Evolutionary conservation across 495 filamentous ascomycete species (phyloP).

Genomic region (Penicillium bovifimosum): DNA sequence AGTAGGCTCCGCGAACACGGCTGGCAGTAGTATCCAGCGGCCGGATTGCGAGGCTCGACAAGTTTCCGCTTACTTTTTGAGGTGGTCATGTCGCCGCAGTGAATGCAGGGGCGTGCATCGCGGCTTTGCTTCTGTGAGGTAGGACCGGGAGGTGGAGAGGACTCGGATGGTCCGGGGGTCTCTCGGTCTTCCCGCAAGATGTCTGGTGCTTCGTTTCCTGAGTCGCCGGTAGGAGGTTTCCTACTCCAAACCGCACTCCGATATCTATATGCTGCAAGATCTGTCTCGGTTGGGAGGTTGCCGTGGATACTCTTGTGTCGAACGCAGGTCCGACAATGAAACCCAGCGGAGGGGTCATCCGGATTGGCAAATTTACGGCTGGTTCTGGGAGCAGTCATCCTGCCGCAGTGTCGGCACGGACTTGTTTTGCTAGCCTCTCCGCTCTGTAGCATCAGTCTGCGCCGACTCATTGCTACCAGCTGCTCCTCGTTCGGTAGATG

Average conservation of each 20-base stretch:
- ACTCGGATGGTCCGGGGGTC: not conserved
- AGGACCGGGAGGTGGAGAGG: not conserved
- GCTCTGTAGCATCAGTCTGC: not conserved
- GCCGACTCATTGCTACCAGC: not conserved
- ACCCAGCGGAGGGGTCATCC: not conserved
- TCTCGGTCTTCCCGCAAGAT: not conserved
- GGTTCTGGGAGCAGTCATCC: not conserved
- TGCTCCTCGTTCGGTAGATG: slow-evolving; percentile 3
- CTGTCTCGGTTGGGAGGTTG: not conserved
- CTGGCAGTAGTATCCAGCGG: slow-evolving; percentile 4
- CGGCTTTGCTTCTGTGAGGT: slow-evolving; percentile 1
- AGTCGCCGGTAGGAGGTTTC: not conserved
- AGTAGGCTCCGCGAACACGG: not conserved
- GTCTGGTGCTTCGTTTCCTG: not conserved
- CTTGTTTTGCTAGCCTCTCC: not conserved
- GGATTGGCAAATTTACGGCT: not conserved
- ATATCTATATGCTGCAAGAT: not conserved
- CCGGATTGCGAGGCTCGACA: not conserved
- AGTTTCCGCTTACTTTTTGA: not conserved
- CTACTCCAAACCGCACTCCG: not conserved
- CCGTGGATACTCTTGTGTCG: not conserved
- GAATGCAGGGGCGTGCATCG: not conserved
- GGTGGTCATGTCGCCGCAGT: slow-evolving; percentile 1
- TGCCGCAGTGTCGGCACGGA: slow-evolving; percentile 1
- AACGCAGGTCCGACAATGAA: slow-evolving; percentile 2